phyloP scores from a whole-genome alignment of 2,329 filamentous ascomycete genomes.

The Sporothrix schenckii region DNA sequence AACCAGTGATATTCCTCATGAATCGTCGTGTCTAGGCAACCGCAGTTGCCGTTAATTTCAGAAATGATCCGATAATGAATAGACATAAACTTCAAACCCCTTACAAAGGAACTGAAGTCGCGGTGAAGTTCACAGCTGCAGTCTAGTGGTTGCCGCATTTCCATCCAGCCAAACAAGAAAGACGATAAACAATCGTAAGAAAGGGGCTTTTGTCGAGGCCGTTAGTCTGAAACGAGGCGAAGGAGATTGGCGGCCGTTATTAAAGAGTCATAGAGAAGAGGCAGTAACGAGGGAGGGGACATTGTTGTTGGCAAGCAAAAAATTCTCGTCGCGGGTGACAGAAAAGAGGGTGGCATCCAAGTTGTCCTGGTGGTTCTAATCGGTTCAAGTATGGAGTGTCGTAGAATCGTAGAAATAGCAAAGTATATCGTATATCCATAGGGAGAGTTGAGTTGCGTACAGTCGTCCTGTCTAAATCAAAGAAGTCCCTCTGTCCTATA shows the following conservation, averaged over 20 bases:
- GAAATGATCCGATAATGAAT: constrained; percentile 5
- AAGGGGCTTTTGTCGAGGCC: background rate
- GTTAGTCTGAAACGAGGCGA: background rate
- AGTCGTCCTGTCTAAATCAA: background rate
- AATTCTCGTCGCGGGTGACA: background rate
- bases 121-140: no score
- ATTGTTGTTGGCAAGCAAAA: background rate
- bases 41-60: background rate
- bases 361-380: constrained; percentile 6
- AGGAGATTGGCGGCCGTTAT: background rate
- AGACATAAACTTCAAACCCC: background rate
- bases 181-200: background rate
- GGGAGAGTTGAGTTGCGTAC: background rate
- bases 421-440: background rate
- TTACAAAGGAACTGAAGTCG: background rate
- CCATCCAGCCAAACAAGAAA: constrained; percentile 8
- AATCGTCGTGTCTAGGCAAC: constrained; percentile 14
- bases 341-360: constrained; percentile 1
- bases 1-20: constrained; percentile 15
- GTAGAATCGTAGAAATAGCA: background rate
- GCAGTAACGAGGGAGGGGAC: background rate
- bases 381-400: background rate
- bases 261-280: background rate
- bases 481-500: constrained; percentile 25
- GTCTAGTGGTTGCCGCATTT: background rate